Evolutionary conservation across 2,329 filamentous ascomycete species (phyloP).

Genomic region (Colletotrichum destructivum): DNA sequence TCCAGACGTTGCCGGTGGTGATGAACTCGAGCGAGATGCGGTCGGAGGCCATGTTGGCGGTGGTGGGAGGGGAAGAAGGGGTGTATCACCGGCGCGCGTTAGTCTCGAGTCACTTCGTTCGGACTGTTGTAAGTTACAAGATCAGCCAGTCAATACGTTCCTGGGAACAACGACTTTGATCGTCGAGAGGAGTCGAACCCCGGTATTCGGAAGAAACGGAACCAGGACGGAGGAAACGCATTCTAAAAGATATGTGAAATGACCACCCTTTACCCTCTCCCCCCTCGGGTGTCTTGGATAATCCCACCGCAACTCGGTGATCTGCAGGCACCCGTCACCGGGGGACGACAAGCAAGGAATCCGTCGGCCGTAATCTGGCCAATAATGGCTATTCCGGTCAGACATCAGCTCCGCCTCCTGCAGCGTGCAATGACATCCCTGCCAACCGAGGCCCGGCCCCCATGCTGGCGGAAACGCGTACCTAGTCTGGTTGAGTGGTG

Average conservation of each 20-base stretch:
- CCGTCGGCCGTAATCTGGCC: slow-evolving; percentile 27
- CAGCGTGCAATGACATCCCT: neutral
- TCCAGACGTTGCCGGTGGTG: slow-evolving; percentile 45
- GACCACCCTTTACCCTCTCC: too few species aligned
- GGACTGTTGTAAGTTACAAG: too few species aligned
- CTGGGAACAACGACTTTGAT: neutral
- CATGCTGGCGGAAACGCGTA: neutral
- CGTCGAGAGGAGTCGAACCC: too few species aligned
- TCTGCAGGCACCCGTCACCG: slow-evolving; percentile 8
- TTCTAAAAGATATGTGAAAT: neutral
- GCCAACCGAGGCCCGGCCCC: neutral
- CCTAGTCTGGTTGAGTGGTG: neutral
- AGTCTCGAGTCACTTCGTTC: too few species aligned
- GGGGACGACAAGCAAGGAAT: slow-evolving; percentile 1
- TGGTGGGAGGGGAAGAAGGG: neutral
- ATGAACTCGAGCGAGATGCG: slow-evolving; percentile 39
- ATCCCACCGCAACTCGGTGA: too few species aligned
- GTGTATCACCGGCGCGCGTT: too few species aligned
- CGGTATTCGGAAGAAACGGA: neutral
- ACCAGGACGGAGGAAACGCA: too few species aligned
- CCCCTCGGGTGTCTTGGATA: neutral
- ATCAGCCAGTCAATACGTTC: too few species aligned
- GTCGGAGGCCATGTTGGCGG: slow-evolving; percentile 11
- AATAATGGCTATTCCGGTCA: slow-evolving; percentile 20
- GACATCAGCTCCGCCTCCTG: slow-evolving; percentile 22